Base-by-base conservation (phyloP, 2,329 filamentous ascomycete genomes). In the Aspergillus bombycis region DNA sequence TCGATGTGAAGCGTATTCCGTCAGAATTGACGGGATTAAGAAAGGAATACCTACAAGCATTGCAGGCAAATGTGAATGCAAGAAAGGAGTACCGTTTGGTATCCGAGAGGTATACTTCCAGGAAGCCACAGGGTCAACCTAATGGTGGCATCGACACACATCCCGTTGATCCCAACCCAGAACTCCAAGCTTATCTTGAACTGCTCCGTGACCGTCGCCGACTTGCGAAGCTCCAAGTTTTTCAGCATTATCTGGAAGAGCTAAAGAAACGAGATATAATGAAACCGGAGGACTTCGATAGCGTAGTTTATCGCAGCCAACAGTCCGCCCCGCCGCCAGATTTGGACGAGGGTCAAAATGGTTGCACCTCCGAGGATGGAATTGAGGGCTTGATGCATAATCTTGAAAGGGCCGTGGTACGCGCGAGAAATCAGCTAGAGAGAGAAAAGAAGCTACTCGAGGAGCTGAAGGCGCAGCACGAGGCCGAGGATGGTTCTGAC, bases 131-230 rank as follows among this genome's bases (percentile, higher is more conserved):
- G 52, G 70, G 74, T 60, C 56, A 45, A 60, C 71, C 48, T 48
- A 19, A 23, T 65, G 63, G 21, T 67, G 71, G 26, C 65, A 64
- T 60, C 62, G 70, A 56, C 50, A 62, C 36, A 60, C 38, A 36
- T 46, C 30, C 62, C 11, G 62, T 64, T 12, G 69, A 72, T 38
- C 65, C 71, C 59, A 71, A 68, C 46, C 60, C 67, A 16, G 74
- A 75, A 43, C 62, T 80, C 43, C 71, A 74, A 57, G 71, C 75
- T 45, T 84, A 85, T 67, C 73, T 83, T 16, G 64, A 72, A 23
- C 74, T 85, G 21, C 75, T 84, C 26, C 81, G 77, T 45, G 80
- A 83, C 63, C 80, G 81, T 41, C 77, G 78, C 19, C 78, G 77
- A n/a, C 76, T 79, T 65, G 74, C 76, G 55, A 82, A 82, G 63